Conservation (phyloP, 1,284 basidiomycete species). For the Trametes polyzona region DNA sequence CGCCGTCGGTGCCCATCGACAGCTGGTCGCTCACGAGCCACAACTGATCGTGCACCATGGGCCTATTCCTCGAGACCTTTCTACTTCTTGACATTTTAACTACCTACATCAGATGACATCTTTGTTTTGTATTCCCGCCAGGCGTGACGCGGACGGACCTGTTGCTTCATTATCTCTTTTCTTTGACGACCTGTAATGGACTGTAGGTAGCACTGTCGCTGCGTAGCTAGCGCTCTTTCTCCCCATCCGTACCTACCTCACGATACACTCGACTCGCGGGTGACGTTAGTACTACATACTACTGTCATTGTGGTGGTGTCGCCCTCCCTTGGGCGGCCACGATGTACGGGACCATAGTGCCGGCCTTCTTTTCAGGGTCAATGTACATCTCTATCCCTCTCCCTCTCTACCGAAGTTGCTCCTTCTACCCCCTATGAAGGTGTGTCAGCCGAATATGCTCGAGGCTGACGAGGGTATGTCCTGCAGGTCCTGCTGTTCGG, state of each 20-base stretch:
- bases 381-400: not conserved
- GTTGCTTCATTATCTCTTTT: not conserved
- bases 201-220: not conserved
- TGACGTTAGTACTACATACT: not conserved
- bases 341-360: not conserved
- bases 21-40: slow-evolving; percentile 79
- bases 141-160: slow-evolving; percentile 1
- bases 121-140: not conserved
- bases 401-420: not conserved
- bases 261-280: not conserved
- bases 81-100: not conserved
- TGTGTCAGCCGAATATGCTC: too few relatives aligned
- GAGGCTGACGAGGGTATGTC: not conserved
- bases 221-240: too few relatives aligned
- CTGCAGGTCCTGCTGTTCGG: not conserved
- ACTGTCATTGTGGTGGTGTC: not conserved
- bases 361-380: not conserved
- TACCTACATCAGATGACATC: too few relatives aligned
- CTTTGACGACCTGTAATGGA: not conserved
- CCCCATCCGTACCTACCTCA: not conserved
- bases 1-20: slow-evolving; percentile 66
- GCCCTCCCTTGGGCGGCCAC: too few relatives aligned
- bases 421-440: too few relatives aligned
- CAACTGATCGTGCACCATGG: slow-evolving; percentile 25
- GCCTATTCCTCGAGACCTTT: not conserved